These are phyloP conservation scores for Tieghemostelium lacteum DNA, from an alignment of 78 protist species.

Conservation along the genomic window DNA sequence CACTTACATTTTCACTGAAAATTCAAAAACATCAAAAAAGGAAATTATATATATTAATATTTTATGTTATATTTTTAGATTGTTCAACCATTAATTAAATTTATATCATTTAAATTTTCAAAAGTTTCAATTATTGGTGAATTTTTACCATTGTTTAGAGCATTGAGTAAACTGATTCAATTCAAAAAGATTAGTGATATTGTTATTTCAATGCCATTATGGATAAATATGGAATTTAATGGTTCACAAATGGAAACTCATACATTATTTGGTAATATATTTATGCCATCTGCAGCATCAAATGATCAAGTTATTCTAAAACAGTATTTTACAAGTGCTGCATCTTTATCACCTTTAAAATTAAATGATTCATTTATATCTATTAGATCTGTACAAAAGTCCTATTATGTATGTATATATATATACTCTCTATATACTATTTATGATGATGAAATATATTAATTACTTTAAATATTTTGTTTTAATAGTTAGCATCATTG, in stretches of 20 bases:
- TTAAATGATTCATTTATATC: conserved; percentile 40
- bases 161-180: conserved; percentile 46
- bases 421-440: no score
- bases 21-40: background rate
- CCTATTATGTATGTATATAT: no score
- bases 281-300: conserved; percentile 28
- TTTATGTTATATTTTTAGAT: background rate
- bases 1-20: background rate
- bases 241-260: conserved; percentile 53
- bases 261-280: conserved; percentile 37
- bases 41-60: background rate
- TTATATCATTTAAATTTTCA: no score
- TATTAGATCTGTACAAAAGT: conserved; percentile 32
- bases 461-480: no score
- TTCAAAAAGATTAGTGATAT: conserved; percentile 47
- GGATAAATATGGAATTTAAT: conserved; percentile 3
- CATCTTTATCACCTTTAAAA: conserved; percentile 2
- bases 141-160: conserved; percentile 25
- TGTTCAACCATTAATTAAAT: conserved; percentile 55
- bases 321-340: conserved; percentile 47
- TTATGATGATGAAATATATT: no score
- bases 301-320: conserved; percentile 5
- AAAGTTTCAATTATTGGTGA: conserved; percentile 29
- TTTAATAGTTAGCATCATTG: background rate
- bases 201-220: conserved; percentile 24